Base-by-base conservation (phyloP, 2,329 filamentous ascomycete genomes). In the Paracorniculantispora psalliotae region DNA sequence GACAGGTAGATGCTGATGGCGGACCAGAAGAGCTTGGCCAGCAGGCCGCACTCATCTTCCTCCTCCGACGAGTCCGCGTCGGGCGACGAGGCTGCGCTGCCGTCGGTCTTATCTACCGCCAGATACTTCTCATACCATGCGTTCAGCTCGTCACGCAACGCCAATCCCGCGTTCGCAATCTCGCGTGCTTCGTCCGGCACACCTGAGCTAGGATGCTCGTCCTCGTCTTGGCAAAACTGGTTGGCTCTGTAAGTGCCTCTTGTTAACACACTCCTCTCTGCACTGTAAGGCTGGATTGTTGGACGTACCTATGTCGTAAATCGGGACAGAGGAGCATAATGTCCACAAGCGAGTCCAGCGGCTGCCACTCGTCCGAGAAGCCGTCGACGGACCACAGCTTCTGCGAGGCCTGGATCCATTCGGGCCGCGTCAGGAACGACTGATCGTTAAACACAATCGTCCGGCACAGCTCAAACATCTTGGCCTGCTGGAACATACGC, bases 1-100 rank as follows among this genome's bases (percentile, higher is more conserved):
- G 73, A 75, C 4, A 75, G 66, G 35, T 74, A 74, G 6, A 74
- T 72, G 48, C 71, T 73, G 1, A 67, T 71, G 5, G 73, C 69
- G 0, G 72, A 64, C 25, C 65, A 67, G 57, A 69, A 73, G 3
- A 67, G 25, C 0, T 28, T 58, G 0, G 67, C 62, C 2, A 75
- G 52, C 0, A 65, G 35, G 8, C 57, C 53, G 37, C 70, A 67
- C 2, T 55, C 52, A 3, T 63, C 53, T 7, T 47, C 33, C 17
- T 48, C 30, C 15, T 26, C n/a, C 17, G n/a, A 6, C 23, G 19
- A 19, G 10, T 46, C 10, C 10, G 12, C 13, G n/a, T 7, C 17
- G 7, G 37, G n/a, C 15, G 37, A 41, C 7, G 37, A 41, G 4
- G 37, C 7, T 8, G 12, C 12, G 43, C 43, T 23, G 13, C 15